Conservation (phyloP, 768 basidiomycete species). For the Piloderma croceum region DNA sequence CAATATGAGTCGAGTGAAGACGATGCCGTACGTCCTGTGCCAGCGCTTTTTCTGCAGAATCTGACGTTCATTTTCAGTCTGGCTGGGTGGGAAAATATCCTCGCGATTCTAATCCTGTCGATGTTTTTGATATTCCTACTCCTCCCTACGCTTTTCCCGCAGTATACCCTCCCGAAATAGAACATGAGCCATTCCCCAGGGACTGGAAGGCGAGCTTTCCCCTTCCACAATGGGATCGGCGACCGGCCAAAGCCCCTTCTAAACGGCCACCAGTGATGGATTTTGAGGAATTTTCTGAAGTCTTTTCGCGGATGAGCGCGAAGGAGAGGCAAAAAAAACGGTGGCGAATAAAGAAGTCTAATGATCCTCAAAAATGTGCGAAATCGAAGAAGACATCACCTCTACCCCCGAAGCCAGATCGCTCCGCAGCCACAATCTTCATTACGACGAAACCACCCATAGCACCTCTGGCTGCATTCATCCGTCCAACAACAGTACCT, state of each 20-base stretch:
- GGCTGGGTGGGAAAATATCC: no score
- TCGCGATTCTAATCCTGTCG: conserved; percentile 5
- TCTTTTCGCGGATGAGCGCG: conserved; percentile 10
- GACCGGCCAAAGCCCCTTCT: background rate
- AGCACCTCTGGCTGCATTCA: conserved; percentile 16
- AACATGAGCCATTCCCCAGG: conserved; percentile 16
- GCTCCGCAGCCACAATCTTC: conserved; percentile 6
- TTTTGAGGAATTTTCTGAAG: conserved; percentile 5
- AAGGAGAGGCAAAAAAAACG: no score
- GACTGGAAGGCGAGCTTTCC: conserved; percentile 2
- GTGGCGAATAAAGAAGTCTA: no score
- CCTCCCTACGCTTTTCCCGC: conserved; percentile 21
- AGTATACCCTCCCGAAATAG: conserved; percentile 12
- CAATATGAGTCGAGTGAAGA: conserved; percentile 13
- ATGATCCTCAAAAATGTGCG: background rate
- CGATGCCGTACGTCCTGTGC: conserved; percentile 7
- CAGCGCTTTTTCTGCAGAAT: no score
- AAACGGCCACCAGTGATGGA: background rate
- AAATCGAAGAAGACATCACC: background rate
- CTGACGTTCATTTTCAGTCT: no score
- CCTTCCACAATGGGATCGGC: conserved; percentile 7
- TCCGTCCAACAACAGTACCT: background rate
- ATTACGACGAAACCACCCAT: conserved; percentile 12
- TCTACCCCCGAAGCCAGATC: background rate
- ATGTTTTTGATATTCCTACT: conserved; percentile 11